Base-by-base conservation (phyloP, 1,139 yeast genomes). In the Pneumocystis sp. region DNA sequence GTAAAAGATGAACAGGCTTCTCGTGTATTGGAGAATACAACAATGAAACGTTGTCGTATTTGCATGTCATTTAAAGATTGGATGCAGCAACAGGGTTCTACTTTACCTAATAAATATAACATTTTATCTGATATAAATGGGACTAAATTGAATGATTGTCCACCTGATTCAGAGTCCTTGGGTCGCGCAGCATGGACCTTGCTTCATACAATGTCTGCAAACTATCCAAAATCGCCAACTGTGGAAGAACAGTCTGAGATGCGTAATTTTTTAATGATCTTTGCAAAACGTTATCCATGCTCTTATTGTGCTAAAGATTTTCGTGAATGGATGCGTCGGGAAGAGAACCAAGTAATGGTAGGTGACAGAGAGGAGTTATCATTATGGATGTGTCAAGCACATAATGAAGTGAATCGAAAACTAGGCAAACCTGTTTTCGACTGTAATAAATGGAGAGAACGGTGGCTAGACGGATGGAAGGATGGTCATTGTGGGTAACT, bases 171-270 rank as follows among this genome's bases (percentile, higher is more conserved):
- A 12, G 86, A 82, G 64, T 80, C 81, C 68, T 76, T 93, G 7
- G 99, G 99, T 0, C 80, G 85, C 65, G 83, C 96, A 0, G 85
- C 97, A 2, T 93, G 99, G 99, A 89, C 96, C 0, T 80, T 93
- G 62, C 78, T 93, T 61, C 99, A 93, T 72, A 82, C 96, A 0
- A 82, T 91, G 68, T 97, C 97, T 0, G 97, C 97, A 1, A 83
- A 83, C 25, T 95, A 89, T 72, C 97, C 98, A 0, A 85, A 81
- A 56, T 74, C 72, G 0, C 95, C 98, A 0, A 74, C 82, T 5
- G 73, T 72, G 4, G 76, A 77, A 35, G 84, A 89, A 70, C 93
- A 91, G 74, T 72, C 75, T 12, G 95, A 90, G 69, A 82, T 93
- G 85, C 78, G 77, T 64, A 82, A 83, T 67, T 91, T 93, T 70